Base-by-base conservation (phyloP, 1,284 basidiomycete genomes). In the Chondrostereum purpureum region DNA sequence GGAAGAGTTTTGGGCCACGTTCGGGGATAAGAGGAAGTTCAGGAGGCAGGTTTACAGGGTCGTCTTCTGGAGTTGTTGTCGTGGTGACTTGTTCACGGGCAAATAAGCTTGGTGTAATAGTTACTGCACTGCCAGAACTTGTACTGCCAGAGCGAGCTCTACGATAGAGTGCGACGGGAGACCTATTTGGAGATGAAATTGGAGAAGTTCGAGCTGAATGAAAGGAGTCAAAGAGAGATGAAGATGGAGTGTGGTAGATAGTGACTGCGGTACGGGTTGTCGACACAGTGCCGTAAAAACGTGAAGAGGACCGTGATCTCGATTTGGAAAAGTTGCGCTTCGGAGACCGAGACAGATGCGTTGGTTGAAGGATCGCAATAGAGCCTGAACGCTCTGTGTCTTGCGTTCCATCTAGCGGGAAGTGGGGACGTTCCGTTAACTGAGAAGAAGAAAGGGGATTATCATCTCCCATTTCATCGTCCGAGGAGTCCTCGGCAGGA, bases 231-330 rank as follows among this genome's bases (percentile, higher is more conserved):
- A 76, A 80, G 39, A 85, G 50, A n/a, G 83, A 86, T 0, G 84
- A 85, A 0, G 80, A 75, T 5, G 86, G 83, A 0, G 85, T 88
- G 58, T 87, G 81, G 59, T 82, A 88, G 39, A 80, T 70, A 1
- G 80, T 77, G 5, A 77, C 58, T 2, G 70, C 70, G 0, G 80
- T 79, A 31, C 69, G 72, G 14, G 73, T 69, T 16, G 77, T 70
- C 36, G 75, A 69, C 59, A 78, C 61, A 10, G 78, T 80, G 39
- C 74, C 73, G 52, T 70, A 59, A 55, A 72, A 63, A 48, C 70
- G 58, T 31, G 66, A 64, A 37, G 66, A 59, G 36, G 60, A 50
- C 47, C 64, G 68, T 10, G 76, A 77, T 43, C 65, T 66, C 2
- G 68, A 70, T 46, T 67, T 64, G 5, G 60, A 58, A 37, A 64